phyloP scores from a whole-genome alignment of 129 eudicot genomes.

The Erigeron canadensis region DNA sequence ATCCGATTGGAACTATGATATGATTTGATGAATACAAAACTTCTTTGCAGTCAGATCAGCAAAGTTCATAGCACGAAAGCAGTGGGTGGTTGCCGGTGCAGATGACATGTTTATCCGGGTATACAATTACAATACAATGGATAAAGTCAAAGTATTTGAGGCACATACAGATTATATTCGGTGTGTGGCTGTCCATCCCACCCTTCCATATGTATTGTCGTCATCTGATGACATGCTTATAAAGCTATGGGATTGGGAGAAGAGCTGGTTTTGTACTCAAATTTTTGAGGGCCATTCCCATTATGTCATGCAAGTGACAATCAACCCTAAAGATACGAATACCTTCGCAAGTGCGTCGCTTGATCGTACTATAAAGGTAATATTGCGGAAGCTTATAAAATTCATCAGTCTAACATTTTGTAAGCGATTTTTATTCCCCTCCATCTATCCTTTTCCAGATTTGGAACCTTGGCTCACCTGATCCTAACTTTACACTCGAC shows the following conservation, averaged over 20 bases:
- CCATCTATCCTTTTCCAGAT: conserved; percentile 41
- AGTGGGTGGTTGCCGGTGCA: conserved; percentile 99
- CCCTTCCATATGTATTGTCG: conserved; percentile 90
- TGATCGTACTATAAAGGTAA: conserved; percentile 95
- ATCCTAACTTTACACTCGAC: conserved; percentile 82
- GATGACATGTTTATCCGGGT: conserved; percentile 99
- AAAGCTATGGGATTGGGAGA: conserved; percentile 99
- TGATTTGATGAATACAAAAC: conserved; percentile 10
- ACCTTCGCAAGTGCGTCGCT: conserved; percentile 99
- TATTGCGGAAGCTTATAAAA: conserved; percentile 8
- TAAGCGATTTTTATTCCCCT: conserved; percentile 6
- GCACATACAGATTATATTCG: conserved; percentile 96
- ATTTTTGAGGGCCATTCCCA: conserved; percentile 98
- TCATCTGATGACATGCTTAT: conserved; percentile 98
- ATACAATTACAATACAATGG: conserved; percentile 96
- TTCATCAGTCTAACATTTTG: background rate
- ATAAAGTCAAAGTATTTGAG: conserved; percentile 85
- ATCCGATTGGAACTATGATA: background rate
- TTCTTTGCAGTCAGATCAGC: conserved; percentile 86
- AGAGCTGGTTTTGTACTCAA: conserved; percentile 89
- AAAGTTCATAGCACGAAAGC: conserved; percentile 85
- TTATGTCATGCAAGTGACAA: conserved; percentile 98
- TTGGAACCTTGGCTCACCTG: conserved; percentile 96
- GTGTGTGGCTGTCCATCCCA: conserved; percentile 95
- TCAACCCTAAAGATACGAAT: conserved; percentile 90